These are phyloP conservation scores for Pelagomonas calceolata DNA, from an alignment of 108 stramenopile species.

Conservation along the genomic window DNA sequence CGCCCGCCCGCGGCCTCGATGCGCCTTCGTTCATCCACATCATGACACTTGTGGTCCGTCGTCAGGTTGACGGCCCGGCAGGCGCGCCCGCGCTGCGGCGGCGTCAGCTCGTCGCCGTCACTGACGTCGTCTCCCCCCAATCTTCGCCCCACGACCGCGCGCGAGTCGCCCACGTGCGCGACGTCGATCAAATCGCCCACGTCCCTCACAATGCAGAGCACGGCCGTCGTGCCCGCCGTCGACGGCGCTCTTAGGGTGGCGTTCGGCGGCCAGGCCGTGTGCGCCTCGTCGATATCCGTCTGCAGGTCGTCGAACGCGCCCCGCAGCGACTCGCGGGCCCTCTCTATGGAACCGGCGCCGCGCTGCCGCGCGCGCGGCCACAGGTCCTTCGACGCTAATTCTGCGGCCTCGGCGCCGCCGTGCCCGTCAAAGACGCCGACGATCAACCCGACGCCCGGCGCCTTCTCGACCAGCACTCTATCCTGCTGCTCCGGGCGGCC, in stretches of 20 bases:
- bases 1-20: neutral
- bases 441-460: neutral
- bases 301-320: neutral
- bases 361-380: too few species aligned
- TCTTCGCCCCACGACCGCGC: too few species aligned
- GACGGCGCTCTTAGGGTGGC: neutral
- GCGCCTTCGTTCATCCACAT: neutral
- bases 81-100: neutral
- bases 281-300: neutral
- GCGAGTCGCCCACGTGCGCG: neutral
- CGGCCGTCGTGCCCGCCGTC: conserved; percentile 1
- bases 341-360: neutral
- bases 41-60: neutral
- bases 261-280: neutral
- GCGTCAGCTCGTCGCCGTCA: too few species aligned
- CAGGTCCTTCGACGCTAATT: neutral
- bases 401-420: neutral
- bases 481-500: neutral
- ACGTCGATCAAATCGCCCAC: neutral
- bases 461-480: neutral
- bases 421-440: neutral
- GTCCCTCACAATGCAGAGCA: neutral
- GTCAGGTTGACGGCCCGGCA: neutral
- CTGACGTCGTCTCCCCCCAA: too few species aligned
- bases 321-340: neutral